These are phyloP conservation scores for Leishmania lainsoni DNA, from an alignment of 208 protist species.

Conservation along the genomic window DNA sequence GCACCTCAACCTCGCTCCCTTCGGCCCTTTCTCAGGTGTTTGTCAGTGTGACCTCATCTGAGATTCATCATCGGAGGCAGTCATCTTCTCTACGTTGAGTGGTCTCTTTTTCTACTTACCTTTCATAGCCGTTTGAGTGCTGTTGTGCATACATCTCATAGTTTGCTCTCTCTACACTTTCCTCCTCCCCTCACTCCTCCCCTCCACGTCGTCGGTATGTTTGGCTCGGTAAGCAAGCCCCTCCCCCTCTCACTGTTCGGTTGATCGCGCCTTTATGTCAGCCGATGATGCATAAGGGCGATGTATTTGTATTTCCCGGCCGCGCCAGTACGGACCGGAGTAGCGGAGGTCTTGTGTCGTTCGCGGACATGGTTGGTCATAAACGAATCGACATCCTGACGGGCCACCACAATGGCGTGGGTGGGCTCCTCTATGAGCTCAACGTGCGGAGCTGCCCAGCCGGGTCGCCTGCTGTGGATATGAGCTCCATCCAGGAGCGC, in stretches of 20 bases:
- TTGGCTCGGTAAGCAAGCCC: background rate
- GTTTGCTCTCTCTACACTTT: background rate
- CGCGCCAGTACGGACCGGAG: background rate
- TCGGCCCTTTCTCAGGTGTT: background rate
- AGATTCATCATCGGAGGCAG: background rate
- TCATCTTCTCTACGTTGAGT: background rate
- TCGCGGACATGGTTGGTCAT: conserved; percentile 57
- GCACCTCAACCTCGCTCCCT: background rate
- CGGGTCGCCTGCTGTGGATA: background rate
- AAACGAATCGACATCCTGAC: conserved; percentile 39
- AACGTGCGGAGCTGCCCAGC: conserved; percentile 26
- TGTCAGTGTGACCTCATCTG: background rate
- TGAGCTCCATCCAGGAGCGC: conserved; percentile 11
- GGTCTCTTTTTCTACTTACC: background rate
- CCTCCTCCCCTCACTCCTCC: background rate
- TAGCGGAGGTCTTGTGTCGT: conserved; percentile 3
- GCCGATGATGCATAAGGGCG: conserved; percentile 6
- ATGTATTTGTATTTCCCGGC: conserved; percentile 10
- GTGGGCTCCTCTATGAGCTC: conserved; percentile 39
- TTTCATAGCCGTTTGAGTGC: background rate
- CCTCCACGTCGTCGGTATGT: background rate
- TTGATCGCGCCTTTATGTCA: background rate
- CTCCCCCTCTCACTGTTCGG: background rate
- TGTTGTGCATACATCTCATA: too few relatives aligned
- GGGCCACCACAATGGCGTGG: conserved; percentile 27